Evolutionary conservation across 257 asterid species (phyloP).

Genomic region (Solanum sparsipilum): DNA sequence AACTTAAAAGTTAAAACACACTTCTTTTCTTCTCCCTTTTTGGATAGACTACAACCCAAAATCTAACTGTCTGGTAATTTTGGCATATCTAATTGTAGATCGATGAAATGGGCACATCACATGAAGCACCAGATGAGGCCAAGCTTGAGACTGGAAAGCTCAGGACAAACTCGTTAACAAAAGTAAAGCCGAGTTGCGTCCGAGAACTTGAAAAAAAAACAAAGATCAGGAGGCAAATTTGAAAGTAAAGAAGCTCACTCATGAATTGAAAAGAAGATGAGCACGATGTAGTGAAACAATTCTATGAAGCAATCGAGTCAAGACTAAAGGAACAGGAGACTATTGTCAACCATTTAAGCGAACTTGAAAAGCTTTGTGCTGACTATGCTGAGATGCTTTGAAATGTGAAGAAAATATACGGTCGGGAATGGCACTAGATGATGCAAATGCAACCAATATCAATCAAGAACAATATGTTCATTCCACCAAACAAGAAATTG

Average conservation of each 20-base stretch:
- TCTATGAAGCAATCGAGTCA: slow-evolving; percentile 32
- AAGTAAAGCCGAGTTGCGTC: slow-evolving; percentile 34
- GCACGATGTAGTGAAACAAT: slow-evolving; percentile 18
- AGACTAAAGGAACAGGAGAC: slow-evolving; percentile 12
- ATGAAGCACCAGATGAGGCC: slow-evolving; percentile 61
- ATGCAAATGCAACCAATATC: neutral
- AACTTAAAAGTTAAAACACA: neutral
- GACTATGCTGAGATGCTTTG: neutral
- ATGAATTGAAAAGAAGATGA: slow-evolving; percentile 22
- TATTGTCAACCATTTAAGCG: neutral
- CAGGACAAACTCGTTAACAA: slow-evolving; percentile 29
- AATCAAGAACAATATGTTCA: neutral
- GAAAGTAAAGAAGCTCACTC: slow-evolving; percentile 39
- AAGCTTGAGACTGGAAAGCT: slow-evolving; percentile 52
- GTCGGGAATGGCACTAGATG: slow-evolving; percentile 22
- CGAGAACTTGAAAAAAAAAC: slow-evolving; percentile 36
- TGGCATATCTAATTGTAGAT: neutral
- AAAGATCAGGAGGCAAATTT: slow-evolving; percentile 45
- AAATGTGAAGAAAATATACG: slow-evolving; percentile 1
- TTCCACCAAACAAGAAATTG: neutral
- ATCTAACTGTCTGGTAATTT: neutral
- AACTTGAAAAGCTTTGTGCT: neutral
- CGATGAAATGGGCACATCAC: slow-evolving; percentile 32
- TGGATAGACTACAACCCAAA: neutral
- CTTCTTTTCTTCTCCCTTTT: neutral